Percentiles rank a stretch among this genome's conserved stretches.
These are phyloP conservation scores for Pleomassaria siparia DNA, from an alignment of 2,329 filamentous ascomycete species.

Conservation along the genomic window DNA sequence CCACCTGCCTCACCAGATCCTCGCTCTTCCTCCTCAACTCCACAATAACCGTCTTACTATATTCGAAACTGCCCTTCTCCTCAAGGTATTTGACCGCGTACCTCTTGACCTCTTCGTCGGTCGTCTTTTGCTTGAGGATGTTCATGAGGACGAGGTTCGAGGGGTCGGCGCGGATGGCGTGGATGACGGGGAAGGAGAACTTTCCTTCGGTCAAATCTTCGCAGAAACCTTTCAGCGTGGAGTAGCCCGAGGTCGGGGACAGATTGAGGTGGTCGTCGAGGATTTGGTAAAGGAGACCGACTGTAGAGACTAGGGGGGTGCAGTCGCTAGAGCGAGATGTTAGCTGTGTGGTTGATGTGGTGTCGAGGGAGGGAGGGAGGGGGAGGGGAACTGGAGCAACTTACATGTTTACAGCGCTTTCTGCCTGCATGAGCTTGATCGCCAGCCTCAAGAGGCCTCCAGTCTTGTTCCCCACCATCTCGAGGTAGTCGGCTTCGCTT, in stretches of 20 bases:
- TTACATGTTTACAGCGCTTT: slow-evolving; percentile 54
- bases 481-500: slow-evolving; percentile 85
- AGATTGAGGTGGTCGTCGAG: slow-evolving; percentile 94
- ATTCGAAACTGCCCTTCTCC: slow-evolving; percentile 82
- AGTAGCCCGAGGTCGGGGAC: slow-evolving; percentile 59
- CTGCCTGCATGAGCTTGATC: slow-evolving; percentile 85
- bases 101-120: slow-evolving; percentile 82
- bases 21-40: slow-evolving; percentile 48
- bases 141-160: slow-evolving; percentile 80
- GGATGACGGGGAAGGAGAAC: slow-evolving; percentile 94
- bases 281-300: slow-evolving; percentile 88
- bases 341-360: neutral
- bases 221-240: slow-evolving; percentile 86
- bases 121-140: slow-evolving; percentile 87
- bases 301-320: slow-evolving; percentile 79
- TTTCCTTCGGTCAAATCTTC: slow-evolving; percentile 97
- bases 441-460: slow-evolving; percentile 82
- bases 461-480: slow-evolving; percentile 92
- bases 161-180: slow-evolving; percentile 79
- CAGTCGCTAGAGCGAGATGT: slow-evolving; percentile 62
- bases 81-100: slow-evolving; percentile 94
- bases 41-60: slow-evolving; percentile 66
- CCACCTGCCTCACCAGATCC: slow-evolving; percentile 46
- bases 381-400: slow-evolving; percentile 16
- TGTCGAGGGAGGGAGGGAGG: slow-evolving; percentile 3